phyloP scores from a whole-genome alignment of 495 filamentous ascomycete species.

The Neurospora sp. region DNA sequence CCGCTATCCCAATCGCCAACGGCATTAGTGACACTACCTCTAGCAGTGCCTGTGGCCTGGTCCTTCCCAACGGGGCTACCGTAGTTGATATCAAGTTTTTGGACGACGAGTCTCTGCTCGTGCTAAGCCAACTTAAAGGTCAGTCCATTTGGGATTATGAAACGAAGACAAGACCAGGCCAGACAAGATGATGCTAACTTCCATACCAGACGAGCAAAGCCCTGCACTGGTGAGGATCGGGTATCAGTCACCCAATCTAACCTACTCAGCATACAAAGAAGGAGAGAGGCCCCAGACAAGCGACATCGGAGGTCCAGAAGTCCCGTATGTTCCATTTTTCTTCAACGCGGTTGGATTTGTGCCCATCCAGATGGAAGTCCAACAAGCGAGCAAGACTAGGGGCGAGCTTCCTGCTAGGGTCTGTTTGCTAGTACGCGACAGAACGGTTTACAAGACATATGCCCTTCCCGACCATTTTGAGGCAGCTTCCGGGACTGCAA shows the following conservation, averaged over 20 bases:
- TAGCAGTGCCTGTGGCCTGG: constrained; percentile 24
- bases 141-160: neutral
- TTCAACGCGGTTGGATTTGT: constrained; percentile 26
- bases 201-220: constrained; percentile 10
- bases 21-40: constrained; percentile 28
- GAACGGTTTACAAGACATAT: constrained; percentile 32
- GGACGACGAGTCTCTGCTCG: constrained; percentile 30
- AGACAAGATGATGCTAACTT: neutral
- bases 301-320: neutral
- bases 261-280: constrained; percentile 3
- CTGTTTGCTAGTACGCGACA: constrained; percentile 36
- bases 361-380: constrained; percentile 39
- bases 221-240: constrained; percentile 8
- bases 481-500: neutral
- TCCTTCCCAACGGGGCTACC: constrained; percentile 26
- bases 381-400: constrained; percentile 20
- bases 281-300: neutral
- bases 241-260: constrained; percentile 6
- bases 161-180: neutral
- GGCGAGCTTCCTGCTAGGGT: constrained; percentile 32
- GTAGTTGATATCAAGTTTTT: constrained; percentile 43
- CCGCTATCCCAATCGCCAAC: constrained; percentile 28
- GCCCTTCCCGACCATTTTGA: constrained; percentile 24
- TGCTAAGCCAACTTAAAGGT: constrained; percentile 35
- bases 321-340: constrained; percentile 12